Percentiles rank a stretch among this genome's conserved stretches.
These are phyloP conservation scores for Ilyonectria robusta DNA, from an alignment of 2,329 filamentous ascomycete species.

Conservation along the genomic window DNA sequence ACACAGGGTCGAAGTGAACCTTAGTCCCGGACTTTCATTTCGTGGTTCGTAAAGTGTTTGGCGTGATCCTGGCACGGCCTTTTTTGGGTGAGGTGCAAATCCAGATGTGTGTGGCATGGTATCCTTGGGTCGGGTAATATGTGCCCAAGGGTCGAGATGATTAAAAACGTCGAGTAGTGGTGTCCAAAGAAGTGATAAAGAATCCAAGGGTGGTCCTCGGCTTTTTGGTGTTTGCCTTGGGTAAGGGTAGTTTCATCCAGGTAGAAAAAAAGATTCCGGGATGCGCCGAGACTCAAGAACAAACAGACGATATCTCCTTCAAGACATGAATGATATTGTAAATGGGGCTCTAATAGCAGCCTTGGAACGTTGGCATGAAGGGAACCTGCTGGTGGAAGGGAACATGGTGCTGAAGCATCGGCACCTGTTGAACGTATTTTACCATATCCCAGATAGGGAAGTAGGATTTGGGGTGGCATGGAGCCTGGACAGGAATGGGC, in stretches of 20 bases:
- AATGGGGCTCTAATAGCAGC: constrained; percentile 58
- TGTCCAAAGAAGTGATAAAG: constrained; percentile 26
- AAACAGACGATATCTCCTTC: constrained; percentile 15
- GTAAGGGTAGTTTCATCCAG: constrained; percentile 38
- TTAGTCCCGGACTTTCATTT: constrained; percentile 47
- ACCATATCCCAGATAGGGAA: constrained; percentile 67
- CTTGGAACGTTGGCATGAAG: constrained; percentile 66
- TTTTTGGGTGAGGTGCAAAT: constrained; percentile 25
- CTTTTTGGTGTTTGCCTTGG: constrained; percentile 31
- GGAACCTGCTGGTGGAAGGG: constrained; percentile 68
- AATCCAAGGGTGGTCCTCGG: constrained; percentile 14
- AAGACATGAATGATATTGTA: not conserved
- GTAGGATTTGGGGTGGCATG: constrained; percentile 63
- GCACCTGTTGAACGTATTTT: constrained; percentile 65
- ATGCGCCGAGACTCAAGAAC: constrained; percentile 11
- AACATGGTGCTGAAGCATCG: constrained; percentile 63
- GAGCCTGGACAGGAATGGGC: constrained; percentile 54
- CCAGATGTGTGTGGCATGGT: constrained; percentile 18
- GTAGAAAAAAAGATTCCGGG: constrained; percentile 1
- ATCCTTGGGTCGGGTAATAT: constrained; percentile 21
- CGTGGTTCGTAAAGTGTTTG: constrained; percentile 43
- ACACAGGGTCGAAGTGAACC: constrained; percentile 39
- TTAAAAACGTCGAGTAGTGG: constrained; percentile 31
- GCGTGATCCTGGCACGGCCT: constrained; percentile 43
- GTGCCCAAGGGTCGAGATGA: constrained; percentile 24